phyloP scores from a whole-genome alignment of 805 yeast species.

The Candida oleophila region DNA sequence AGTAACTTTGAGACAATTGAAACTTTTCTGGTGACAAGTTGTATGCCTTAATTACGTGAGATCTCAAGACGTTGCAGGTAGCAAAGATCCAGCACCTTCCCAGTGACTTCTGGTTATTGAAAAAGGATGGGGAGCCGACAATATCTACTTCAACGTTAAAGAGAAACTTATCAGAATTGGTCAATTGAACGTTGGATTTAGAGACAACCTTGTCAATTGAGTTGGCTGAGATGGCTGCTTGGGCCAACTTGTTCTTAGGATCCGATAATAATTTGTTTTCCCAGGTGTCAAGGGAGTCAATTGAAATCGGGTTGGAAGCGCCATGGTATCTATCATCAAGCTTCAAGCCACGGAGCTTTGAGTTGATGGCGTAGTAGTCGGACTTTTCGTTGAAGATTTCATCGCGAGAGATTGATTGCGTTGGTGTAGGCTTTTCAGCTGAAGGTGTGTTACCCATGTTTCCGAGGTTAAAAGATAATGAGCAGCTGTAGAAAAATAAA shows the following conservation, averaged over 20 bases:
- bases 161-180: constrained; percentile 27
- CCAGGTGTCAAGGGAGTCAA: constrained; percentile 41
- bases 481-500: too few species aligned
- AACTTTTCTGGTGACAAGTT: constrained; percentile 53
- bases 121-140: constrained; percentile 34
- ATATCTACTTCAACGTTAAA: constrained; percentile 37
- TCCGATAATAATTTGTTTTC: constrained; percentile 42
- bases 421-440: neutral
- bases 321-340: constrained; percentile 8
- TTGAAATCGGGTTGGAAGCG: constrained; percentile 23
- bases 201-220: constrained; percentile 44
- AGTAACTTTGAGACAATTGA: constrained; percentile 74
- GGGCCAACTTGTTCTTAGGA: constrained; percentile 51
- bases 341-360: constrained; percentile 14
- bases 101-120: constrained; percentile 62
- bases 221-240: constrained; percentile 52
- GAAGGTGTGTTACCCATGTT: constrained; percentile 3
- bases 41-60: constrained; percentile 58
- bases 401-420: neutral
- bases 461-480: too few species aligned
- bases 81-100: constrained; percentile 94
- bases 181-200: constrained; percentile 21
- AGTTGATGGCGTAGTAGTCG: constrained; percentile 1
- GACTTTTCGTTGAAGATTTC: constrained; percentile 11
- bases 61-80: constrained; percentile 68